Base-by-base conservation (phyloP, 2,329 filamentous ascomycete genomes). In the Penicillium sp. region DNA sequence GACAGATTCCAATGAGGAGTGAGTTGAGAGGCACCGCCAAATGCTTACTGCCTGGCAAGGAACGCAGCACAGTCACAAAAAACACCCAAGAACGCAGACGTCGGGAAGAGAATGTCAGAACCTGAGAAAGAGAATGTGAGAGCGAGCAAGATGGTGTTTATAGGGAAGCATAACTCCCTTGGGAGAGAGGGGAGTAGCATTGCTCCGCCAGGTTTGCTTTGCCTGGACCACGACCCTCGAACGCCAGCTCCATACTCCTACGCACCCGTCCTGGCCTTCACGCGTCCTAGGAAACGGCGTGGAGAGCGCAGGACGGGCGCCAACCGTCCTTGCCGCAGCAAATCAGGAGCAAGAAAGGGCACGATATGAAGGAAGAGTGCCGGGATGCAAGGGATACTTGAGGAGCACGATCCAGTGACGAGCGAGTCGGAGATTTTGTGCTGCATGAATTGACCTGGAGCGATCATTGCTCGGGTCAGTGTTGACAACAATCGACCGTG, bases 71-170 rank as follows among this genome's bases (percentile, higher is more conserved):
- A 53, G 48, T 52, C 51, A 50, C 56, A 53, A 52, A 57, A n/a
- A 35, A 52, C 44, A 51, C 56, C 42, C 50, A 61, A 64, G 60
- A 62, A 64, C 61, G 61, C 52, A 58, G 50, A 57, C 50, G 52
- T 50, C 52, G 50, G 18, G 53, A 60, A 60, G 62, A 65, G 62
- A 65, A 66, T 66, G 62, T 64, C 59, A 61, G 61, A 57, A 57
- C 51, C 57, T 62, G 54, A 48, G 56, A 62, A 62, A 64, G 61
- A 66, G 62, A 65, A 66, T 66, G 62, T 64, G 58, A 54, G 60
- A 62, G 62, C 62, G 62, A 60, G 50, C 53, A 56, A 47, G 57
- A 61, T 57, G 57, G 52, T 63, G 62, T 66, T 65, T 66, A 66
- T 65, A 64, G 54, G 57, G 50, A 54, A 51, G 45, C 50, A 59